These are phyloP conservation scores for Eimeria necatrix DNA, from an alignment of 169 alveolate species.

Conservation along the genomic window DNA sequence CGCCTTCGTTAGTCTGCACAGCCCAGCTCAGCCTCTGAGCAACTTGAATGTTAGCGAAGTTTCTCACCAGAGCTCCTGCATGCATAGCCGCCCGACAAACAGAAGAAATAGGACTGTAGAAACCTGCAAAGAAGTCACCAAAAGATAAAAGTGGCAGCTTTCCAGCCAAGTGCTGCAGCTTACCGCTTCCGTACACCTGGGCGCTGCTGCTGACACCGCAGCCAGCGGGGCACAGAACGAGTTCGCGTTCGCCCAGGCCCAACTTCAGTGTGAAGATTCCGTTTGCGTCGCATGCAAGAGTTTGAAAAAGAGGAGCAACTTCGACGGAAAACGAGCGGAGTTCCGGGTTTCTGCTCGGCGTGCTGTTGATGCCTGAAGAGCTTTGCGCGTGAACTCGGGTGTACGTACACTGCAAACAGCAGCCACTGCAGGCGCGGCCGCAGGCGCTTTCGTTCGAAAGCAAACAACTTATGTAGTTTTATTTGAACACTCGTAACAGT, in stretches of 20 bases:
- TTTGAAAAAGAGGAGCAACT: conserved; percentile 85
- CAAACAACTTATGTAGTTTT: no score
- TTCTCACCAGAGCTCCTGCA: conserved; percentile 82
- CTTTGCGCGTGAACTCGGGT: neutral
- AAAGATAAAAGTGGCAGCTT: neutral
- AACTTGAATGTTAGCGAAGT: neutral
- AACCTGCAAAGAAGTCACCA: conserved; percentile 83
- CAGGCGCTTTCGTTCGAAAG: no score
- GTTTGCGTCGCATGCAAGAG: conserved; percentile 87
- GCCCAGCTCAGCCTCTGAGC: no score
- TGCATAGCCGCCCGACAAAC: conserved; percentile 94
- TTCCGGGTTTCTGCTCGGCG: conserved; percentile 83
- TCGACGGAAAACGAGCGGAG: conserved; percentile 90
- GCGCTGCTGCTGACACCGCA: conserved; percentile 83
- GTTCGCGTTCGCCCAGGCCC: conserved; percentile 87
- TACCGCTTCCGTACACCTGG: conserved; percentile 77
- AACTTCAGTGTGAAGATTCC: conserved; percentile 87
- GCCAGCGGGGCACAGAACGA: conserved; percentile 89
- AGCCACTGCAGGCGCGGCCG: no score
- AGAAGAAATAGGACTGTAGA: conserved; percentile 92
- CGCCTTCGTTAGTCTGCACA: conserved; percentile 78
- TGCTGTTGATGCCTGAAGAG: conserved; percentile 73
- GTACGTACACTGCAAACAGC: no score
- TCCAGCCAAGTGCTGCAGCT: conserved; percentile 39
- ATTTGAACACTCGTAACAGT: no score